Evolutionary conservation across 108 stramenopile species (phyloP).

Genomic region (Cyclotella kingstonii): DNA sequence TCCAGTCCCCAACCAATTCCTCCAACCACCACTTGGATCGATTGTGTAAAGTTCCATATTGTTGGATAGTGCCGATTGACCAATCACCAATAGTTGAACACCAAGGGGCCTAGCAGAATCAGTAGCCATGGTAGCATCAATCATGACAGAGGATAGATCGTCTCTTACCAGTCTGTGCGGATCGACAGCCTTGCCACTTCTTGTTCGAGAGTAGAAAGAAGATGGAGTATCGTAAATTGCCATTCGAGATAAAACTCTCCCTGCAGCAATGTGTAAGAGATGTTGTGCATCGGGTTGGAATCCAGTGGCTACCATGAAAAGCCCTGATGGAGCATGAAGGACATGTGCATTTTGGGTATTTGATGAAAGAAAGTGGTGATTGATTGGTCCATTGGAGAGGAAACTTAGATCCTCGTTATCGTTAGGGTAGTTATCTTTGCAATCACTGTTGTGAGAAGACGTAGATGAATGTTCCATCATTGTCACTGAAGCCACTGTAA

Average conservation of each 20-base stretch:
- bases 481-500: conserved; percentile 18
- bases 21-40: conserved; percentile 50
- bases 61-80: conserved; percentile 16
- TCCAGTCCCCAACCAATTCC: conserved; percentile 20
- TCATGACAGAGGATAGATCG: conserved; percentile 36
- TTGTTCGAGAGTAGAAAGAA: neutral
- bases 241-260: conserved; percentile 31
- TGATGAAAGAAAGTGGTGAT: conserved; percentile 11
- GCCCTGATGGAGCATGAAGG: conserved; percentile 71
- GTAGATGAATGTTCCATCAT: neutral
- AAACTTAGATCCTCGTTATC: conserved; percentile 14
- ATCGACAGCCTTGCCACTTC: conserved; percentile 33
- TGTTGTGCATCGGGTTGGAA: conserved; percentile 44
- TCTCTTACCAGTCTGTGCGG: conserved; percentile 43
- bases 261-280: conserved; percentile 31
- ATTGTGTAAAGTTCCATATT: conserved; percentile 44
- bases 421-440: neutral
- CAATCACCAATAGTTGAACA: conserved; percentile 41
- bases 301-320: conserved; percentile 39
- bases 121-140: conserved; percentile 30
- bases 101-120: conserved; percentile 39
- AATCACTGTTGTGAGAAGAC: conserved; percentile 1
- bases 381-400: conserved; percentile 33
- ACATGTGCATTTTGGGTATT: conserved; percentile 70
- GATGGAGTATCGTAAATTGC: conserved; percentile 34